Percentiles rank a stretch among this genome's conserved stretches.
These are phyloP conservation scores for Fagus crenata DNA, from an alignment of 306 rosid genomes.

Conservation along the genomic window DNA sequence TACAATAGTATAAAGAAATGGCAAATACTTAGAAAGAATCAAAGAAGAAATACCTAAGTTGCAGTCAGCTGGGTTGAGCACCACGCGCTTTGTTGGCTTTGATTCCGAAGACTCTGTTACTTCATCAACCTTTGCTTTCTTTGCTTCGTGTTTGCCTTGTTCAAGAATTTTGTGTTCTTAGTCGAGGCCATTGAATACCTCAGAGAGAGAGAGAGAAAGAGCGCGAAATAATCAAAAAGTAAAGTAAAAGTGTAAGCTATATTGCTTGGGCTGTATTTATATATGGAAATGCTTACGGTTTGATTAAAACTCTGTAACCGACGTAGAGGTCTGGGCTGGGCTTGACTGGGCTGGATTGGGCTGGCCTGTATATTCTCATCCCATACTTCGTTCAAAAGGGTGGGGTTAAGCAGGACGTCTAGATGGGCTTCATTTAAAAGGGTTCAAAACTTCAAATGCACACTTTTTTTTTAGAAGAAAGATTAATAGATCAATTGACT, in stretches of 20 bases:
- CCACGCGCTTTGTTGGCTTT: slow-evolving; percentile 7
- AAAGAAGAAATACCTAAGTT: slow-evolving; percentile 31
- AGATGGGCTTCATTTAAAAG: no score
- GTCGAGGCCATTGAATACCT: slow-evolving; percentile 26
- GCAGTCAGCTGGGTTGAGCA: slow-evolving; percentile 42
- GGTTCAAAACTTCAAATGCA: no score
- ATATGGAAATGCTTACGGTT: background rate
- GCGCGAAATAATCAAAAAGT: background rate
- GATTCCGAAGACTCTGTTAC: background rate
- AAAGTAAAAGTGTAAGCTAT: background rate
- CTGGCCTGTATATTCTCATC: no score
- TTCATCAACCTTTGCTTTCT: slow-evolving; percentile 20
- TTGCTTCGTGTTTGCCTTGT: slow-evolving; percentile 1
- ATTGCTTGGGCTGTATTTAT: background rate
- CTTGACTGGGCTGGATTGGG: no score
- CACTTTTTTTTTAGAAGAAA: no score
- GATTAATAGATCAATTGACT: no score
- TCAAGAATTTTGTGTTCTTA: slow-evolving; percentile 15
- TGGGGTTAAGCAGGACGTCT: no score
- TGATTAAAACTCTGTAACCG: background rate
- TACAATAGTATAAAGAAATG: background rate
- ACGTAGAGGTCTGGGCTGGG: background rate
- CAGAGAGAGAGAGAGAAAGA: background rate
- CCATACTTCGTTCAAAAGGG: no score
- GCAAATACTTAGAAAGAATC: no score